Percentiles rank a stretch among this genome's conserved stretches.
These are phyloP conservation scores for Solanum appendiculatum DNA, from an alignment of 257 asterid genomes.

Conservation along the genomic window DNA sequence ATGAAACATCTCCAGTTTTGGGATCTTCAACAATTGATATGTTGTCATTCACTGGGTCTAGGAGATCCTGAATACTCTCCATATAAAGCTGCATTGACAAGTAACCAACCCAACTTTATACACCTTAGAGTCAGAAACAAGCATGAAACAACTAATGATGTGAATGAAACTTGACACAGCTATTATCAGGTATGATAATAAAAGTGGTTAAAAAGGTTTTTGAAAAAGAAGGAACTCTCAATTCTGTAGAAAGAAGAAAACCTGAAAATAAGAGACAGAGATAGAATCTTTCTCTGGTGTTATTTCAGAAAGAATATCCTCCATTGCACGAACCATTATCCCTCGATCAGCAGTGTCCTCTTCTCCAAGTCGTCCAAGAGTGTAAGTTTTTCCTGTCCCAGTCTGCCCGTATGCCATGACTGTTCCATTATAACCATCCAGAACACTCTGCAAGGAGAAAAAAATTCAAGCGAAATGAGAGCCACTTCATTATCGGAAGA, in stretches of 20 bases:
- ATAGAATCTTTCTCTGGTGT: slow-evolving; percentile 53
- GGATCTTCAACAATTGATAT: slow-evolving; percentile 72
- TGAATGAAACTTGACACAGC: not conserved
- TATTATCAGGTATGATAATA: not conserved
- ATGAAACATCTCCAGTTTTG: slow-evolving; percentile 73
- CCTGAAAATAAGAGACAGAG: slow-evolving; percentile 85
- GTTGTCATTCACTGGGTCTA: slow-evolving; percentile 62
- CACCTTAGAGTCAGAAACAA: not conserved
- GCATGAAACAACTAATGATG: not conserved
- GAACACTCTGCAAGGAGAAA: slow-evolving; percentile 57
- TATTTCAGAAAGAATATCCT: slow-evolving; percentile 56
- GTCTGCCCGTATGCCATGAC: slow-evolving; percentile 97
- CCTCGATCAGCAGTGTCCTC: slow-evolving; percentile 81
- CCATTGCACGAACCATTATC: slow-evolving; percentile 91
- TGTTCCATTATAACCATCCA: slow-evolving; percentile 93
- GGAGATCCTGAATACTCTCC: slow-evolving; percentile 89
- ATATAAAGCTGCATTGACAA: slow-evolving; percentile 61
- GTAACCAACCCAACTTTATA: not conserved
- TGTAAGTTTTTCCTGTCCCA: slow-evolving; percentile 90
- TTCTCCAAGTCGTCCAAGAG: slow-evolving; percentile 80
- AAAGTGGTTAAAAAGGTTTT: not conserved
- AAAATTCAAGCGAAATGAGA: not conserved
- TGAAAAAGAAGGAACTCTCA: not conserved
- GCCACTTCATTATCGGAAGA: not conserved
- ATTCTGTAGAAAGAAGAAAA: slow-evolving; percentile 4